A percentile compares a stretch with the other conserved stretches of the same genome.
Evolutionary conservation across 2,329 filamentous ascomycete genomes (phyloP).

Genomic region (Periglandula ipomoeae): DNA sequence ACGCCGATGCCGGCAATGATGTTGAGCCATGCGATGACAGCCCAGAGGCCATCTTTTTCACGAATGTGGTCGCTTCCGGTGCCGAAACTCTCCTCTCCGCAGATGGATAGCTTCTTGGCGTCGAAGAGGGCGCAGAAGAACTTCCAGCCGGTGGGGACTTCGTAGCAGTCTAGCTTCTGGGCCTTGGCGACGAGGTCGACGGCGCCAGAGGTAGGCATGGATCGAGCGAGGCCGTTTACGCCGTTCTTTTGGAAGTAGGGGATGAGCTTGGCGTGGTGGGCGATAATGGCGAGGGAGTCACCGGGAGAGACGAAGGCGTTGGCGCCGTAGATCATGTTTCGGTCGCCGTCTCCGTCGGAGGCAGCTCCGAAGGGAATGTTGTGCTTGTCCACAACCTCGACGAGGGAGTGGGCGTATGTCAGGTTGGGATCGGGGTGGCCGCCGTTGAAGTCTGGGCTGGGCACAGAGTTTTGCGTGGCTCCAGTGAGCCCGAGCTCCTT

Average conservation of each 20-base stretch:
- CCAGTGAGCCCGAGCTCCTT: conserved; percentile 77
- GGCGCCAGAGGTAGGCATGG: conserved; percentile 94
- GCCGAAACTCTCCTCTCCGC: conserved; percentile 95
- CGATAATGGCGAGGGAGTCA: conserved; percentile 95
- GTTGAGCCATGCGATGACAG: conserved; percentile 94
- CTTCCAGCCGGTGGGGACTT: conserved; percentile 98
- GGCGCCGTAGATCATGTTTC: conserved; percentile 99
- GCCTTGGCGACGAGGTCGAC: conserved; percentile 94
- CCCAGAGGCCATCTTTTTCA: conserved; percentile 98
- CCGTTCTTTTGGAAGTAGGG: conserved; percentile 98
- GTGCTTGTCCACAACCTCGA: conserved; percentile 86
- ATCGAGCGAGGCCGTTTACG: conserved; percentile 88
- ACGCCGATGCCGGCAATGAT: conserved; percentile 92
- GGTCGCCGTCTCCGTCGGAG: conserved; percentile 93
- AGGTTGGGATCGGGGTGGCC: conserved; percentile 97
- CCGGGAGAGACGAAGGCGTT: conserved; percentile 94
- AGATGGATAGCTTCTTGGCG: conserved; percentile 92
- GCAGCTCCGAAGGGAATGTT: conserved; percentile 93
- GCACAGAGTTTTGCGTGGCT: conserved; percentile 81
- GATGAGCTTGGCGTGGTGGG: conserved; percentile 91
- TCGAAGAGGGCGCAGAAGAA: conserved; percentile 98
- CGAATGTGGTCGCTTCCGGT: conserved; percentile 98
- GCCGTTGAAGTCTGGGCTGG: conserved; percentile 90
- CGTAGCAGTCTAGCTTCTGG: conserved; percentile 84
- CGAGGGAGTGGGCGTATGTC: conserved; percentile 89